Conservation (phyloP, 129 eudicot species). For the Ambrosia trifida region DNA sequence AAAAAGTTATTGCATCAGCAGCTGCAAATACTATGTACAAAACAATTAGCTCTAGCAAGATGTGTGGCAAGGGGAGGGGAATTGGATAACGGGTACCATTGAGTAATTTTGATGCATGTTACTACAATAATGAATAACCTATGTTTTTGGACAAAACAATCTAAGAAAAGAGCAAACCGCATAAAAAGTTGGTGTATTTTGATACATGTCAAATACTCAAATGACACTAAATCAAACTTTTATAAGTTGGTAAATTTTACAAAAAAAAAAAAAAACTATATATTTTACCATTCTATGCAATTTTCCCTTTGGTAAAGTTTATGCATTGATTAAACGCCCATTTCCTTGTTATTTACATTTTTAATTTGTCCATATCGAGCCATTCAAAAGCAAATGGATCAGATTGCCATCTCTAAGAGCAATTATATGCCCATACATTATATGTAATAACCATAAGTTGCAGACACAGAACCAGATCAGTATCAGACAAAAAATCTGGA, state of each 20-base stretch:
- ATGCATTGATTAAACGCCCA: background rate
- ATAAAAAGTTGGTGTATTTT: no score
- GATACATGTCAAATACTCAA: background rate
- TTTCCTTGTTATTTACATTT: background rate
- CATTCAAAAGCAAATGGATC: background rate
- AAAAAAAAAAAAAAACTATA: no score
- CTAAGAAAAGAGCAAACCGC: background rate
- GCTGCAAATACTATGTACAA: slow-evolving; percentile 31
- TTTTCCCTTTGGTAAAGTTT: background rate
- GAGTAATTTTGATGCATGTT: background rate
- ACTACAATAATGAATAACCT: no score
- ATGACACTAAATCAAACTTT: background rate
- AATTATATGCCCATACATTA: background rate
- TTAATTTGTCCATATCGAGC: background rate
- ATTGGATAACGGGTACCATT: background rate
- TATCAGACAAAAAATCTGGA: background rate
- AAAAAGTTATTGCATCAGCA: slow-evolving; percentile 18
- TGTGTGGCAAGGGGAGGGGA: background rate
- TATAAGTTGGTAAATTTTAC: background rate
- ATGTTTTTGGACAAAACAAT: background rate
- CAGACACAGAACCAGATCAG: background rate
- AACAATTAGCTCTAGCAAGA: background rate
- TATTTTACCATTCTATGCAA: background rate
- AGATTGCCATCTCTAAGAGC: background rate
- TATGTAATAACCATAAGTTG: background rate